These are phyloP conservation scores for Termitomyces sp. DNA, from an alignment of 768 basidiomycete genomes.

Conservation along the genomic window DNA sequence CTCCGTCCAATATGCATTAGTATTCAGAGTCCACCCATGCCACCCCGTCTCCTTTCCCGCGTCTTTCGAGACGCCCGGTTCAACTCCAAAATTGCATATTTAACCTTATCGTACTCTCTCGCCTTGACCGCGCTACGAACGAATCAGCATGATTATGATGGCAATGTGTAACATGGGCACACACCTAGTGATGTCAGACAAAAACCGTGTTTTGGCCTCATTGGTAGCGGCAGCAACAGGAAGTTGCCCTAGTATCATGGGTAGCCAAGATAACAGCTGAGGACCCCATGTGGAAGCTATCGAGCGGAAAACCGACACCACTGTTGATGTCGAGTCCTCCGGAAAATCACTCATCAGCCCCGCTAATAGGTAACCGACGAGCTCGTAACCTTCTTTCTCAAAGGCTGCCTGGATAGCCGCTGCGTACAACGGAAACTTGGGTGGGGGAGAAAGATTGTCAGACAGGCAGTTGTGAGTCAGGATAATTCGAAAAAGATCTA, in stretches of 20 bases:
- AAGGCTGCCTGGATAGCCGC: conserved; percentile 58
- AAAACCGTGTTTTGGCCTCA: conserved; percentile 66
- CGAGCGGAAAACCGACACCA: conserved; percentile 76
- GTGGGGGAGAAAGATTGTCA: conserved; percentile 39
- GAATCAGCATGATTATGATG: not conserved
- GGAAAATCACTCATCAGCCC: conserved; percentile 89
- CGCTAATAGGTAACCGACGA: conserved; percentile 64
- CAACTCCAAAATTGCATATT: conserved; percentile 68
- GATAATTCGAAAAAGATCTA: conserved; percentile 78
- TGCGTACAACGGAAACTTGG: conserved; percentile 63
- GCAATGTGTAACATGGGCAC: conserved; percentile 25
- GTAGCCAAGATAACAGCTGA: conserved; percentile 71
- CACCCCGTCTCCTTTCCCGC: conserved; percentile 56
- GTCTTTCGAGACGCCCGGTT: conserved; percentile 75
- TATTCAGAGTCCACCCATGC: conserved; percentile 30
- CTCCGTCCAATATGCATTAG: conserved; percentile 11
- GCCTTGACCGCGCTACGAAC: conserved; percentile 56
- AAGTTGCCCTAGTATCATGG: conserved; percentile 66
- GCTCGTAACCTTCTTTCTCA: conserved; percentile 67
- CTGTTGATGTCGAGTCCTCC: conserved; percentile 71
- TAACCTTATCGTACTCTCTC: conserved; percentile 75
- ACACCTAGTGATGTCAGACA: conserved; percentile 73
- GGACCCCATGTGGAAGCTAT: conserved; percentile 64
- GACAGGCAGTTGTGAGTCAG: conserved; percentile 72
- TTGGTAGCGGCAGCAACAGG: conserved; percentile 58